phyloP scores from a whole-genome alignment of 495 filamentous ascomycete genomes.

The Neurospora sp. region DNA sequence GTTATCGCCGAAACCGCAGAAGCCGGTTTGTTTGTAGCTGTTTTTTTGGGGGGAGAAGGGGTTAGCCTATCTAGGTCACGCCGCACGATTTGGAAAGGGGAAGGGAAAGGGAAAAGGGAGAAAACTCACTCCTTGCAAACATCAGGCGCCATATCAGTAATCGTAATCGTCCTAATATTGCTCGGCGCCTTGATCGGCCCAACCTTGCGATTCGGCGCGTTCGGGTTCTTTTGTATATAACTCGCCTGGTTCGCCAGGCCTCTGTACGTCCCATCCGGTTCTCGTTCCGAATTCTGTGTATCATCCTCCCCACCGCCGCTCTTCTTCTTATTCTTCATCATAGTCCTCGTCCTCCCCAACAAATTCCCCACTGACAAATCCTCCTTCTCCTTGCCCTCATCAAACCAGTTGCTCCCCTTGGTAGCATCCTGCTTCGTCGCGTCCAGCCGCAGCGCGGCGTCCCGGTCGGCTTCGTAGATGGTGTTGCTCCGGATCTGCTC shows the following conservation, averaged over 20 bases:
- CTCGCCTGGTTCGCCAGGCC: constrained; percentile 60
- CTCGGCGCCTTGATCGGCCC: constrained; percentile 84
- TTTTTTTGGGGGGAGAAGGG: background rate
- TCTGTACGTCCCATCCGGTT: constrained; percentile 60
- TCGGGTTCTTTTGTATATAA: constrained; percentile 74
- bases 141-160: constrained; percentile 86
- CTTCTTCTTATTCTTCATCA: constrained; percentile 2
- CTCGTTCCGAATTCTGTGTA: background rate
- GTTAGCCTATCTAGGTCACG: background rate
- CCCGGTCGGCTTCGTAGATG: constrained; percentile 50
- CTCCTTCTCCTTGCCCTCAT: constrained; percentile 42
- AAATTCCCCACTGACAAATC: constrained; percentile 48
- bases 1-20: constrained; percentile 28
- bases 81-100: too few species aligned
- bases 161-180: constrained; percentile 83
- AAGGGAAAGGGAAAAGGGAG: background rate
- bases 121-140: constrained; percentile 68
- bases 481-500: constrained; percentile 27
- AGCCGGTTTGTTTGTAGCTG: constrained; percentile 14
- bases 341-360: constrained; percentile 48
- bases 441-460: constrained; percentile 48
- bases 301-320: too few species aligned
- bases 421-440: constrained; percentile 74
- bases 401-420: constrained; percentile 84
- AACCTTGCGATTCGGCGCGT: constrained; percentile 58